Base-by-base conservation (phyloP, 2,329 filamentous ascomycete genomes). In the Zasmidium citrigriseum region DNA sequence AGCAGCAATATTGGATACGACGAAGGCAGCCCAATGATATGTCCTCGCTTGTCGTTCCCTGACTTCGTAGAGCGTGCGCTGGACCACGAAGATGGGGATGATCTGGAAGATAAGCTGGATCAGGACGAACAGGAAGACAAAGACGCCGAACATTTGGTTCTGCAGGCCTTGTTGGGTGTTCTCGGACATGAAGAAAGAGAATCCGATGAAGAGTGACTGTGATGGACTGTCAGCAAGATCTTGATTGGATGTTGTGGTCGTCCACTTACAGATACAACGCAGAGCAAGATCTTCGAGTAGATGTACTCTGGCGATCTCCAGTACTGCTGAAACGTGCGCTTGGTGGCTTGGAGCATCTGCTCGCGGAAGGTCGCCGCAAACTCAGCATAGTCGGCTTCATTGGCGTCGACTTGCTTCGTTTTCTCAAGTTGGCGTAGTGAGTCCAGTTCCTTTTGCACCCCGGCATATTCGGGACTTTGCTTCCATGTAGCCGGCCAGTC, bases 241-340 rank as follows among this genome's bases (percentile, higher is more conserved):
- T 10, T 41, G 7, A n/a, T 41, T 4, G 14, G 5, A 41, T 4
- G 34, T 9, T n/a, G 16, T 10, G 34, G 16, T 11, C 34, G 4
- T 41, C n/a, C 14, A 41, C 34, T 41, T 41, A 41, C 34, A 64
- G 80, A 80, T 7, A 86, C 73, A 22, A 82, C 76, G 70, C 86
- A 89, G 18, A 93, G 85, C 3, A 81, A 77, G 0, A 81, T 72
- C 80, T 95, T 95, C 68, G 89, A 87, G 77, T 92, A 93, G 72
- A 96, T 91, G 77, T 95, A 96, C 10, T 86, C 82, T 0, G 91
- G 91, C 0, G 87, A 91, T 60, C 91, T 88, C 90, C 91, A 95
- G 81, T 93, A 93, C 72, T 95, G 91, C 71, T 92, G 84, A 79
- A 93, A 93, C 23, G 93, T 87, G 67, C 91, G 89, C 64, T 82